These are phyloP conservation scores for Oryza officinalis DNA, from an alignment of 176 grass and related monocot species.

Conservation along the genomic window DNA sequence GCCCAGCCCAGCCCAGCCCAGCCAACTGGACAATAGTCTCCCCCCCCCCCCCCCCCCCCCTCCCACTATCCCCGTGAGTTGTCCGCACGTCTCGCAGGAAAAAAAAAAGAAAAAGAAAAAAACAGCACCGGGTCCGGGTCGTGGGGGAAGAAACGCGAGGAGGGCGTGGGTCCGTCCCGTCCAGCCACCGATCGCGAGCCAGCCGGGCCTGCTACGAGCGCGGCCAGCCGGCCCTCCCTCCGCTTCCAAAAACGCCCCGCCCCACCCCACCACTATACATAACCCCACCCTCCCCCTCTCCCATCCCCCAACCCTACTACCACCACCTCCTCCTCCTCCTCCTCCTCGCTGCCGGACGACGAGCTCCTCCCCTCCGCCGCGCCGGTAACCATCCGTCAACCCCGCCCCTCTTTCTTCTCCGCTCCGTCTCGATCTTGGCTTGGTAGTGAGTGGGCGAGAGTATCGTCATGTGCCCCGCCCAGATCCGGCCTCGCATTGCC, in stretches of 20 bases:
- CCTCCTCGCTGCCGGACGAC: neutral
- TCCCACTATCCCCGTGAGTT: neutral
- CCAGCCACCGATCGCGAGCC: slow-evolving; percentile 19
- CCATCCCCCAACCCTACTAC: slow-evolving; percentile 36
- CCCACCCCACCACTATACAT: slow-evolving; percentile 32
- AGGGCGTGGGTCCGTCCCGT: too few species aligned
- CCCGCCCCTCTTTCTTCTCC: neutral
- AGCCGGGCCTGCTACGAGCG: slow-evolving; percentile 25
- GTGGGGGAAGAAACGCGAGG: neutral
- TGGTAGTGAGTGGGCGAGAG: too few species aligned
- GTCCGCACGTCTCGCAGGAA: neutral
- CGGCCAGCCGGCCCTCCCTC: slow-evolving; percentile 49
- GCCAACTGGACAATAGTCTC: neutral
- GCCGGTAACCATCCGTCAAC: slow-evolving; percentile 35
- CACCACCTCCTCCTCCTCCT: neutral
- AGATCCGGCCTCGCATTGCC: slow-evolving; percentile 49
- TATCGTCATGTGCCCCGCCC: neutral
- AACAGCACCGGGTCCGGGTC: neutral
- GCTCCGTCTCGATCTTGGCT: neutral
- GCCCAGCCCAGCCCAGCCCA: too few species aligned
- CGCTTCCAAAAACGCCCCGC: neutral
- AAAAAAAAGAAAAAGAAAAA: neutral
- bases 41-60: too few species aligned
- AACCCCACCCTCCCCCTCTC: neutral
- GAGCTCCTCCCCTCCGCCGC: neutral